Evolutionary conservation across 129 eudicot species (phyloP).

Genomic region (Artemisia annua): DNA sequence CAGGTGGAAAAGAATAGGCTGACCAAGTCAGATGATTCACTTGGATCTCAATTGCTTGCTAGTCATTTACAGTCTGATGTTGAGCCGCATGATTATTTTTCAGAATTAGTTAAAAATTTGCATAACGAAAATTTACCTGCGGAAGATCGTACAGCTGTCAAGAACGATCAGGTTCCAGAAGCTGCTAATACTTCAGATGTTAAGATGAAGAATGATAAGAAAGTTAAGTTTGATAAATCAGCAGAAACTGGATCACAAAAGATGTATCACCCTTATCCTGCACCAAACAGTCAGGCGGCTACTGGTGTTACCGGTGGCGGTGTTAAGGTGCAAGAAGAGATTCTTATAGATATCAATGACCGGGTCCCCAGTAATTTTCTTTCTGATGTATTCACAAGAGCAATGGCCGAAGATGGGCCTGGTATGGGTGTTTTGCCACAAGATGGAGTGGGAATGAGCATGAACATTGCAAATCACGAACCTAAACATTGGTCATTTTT

Average conservation of each 20-base stretch:
- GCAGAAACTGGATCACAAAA: conserved; percentile 33
- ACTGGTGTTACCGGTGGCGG: conserved; percentile 34
- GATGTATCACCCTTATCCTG: conserved; percentile 38
- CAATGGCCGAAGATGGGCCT: conserved; percentile 64
- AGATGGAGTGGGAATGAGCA: conserved; percentile 82
- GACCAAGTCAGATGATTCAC: conserved; percentile 92
- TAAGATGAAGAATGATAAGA: conserved; percentile 24
- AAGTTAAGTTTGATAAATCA: conserved; percentile 30
- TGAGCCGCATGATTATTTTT: conserved; percentile 40
- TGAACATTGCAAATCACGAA: conserved; percentile 84
- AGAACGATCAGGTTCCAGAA: conserved; percentile 27
- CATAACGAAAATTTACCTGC: conserved; percentile 22
- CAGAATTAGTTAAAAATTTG: conserved; percentile 33
- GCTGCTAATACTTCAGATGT: conserved; percentile 23
- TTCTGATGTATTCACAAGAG: conserved; percentile 85
- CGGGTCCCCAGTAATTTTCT: conserved; percentile 89
- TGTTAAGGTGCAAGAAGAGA: conserved; percentile 40
- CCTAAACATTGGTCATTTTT: conserved; percentile 94
- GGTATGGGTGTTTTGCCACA: conserved; percentile 53
- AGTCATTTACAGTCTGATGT: conserved; percentile 51
- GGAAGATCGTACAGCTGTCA: conserved; percentile 4
- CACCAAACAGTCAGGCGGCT: conserved; percentile 26
- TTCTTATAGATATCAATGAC: conserved; percentile 86
- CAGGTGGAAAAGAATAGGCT: conserved; percentile 61
- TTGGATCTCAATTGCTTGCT: conserved; percentile 60